Evolutionary conservation across 371 early-diverging fungal species (phyloP).

Genomic region (Dichotomocladium elegans): DNA sequence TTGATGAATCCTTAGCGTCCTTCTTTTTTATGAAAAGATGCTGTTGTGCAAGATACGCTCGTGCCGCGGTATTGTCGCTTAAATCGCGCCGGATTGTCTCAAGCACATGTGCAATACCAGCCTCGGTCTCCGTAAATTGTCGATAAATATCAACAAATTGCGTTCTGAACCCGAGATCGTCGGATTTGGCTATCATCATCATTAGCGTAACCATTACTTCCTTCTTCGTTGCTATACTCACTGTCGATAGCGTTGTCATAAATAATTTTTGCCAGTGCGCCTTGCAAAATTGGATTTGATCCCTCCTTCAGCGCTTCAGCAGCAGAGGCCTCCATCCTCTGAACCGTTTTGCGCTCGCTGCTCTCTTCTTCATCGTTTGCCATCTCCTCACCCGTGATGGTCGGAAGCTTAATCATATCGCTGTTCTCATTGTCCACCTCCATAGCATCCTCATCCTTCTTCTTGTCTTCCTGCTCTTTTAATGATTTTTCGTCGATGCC

Average conservation of each 20-base stretch:
- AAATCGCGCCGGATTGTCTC: slow-evolving; percentile 65
- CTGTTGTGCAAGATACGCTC: slow-evolving; percentile 58
- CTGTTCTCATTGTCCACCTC: slow-evolving; percentile 34
- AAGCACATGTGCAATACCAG: slow-evolving; percentile 48
- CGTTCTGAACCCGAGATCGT: slow-evolving; percentile 71
- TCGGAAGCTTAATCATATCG: slow-evolving; percentile 54
- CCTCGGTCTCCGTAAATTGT: slow-evolving; percentile 54
- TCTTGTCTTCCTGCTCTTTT: slow-evolving; percentile 9
- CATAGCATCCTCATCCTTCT: slow-evolving; percentile 31
- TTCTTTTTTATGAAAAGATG: slow-evolving; percentile 29
- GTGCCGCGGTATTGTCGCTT: slow-evolving; percentile 48
- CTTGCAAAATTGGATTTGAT: slow-evolving; percentile 71
- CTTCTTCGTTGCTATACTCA: too few species aligned
- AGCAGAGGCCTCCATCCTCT: slow-evolving; percentile 45
- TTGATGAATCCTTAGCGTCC: slow-evolving; percentile 21
- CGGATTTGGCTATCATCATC: slow-evolving; percentile 64
- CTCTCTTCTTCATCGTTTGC: slow-evolving; percentile 30
- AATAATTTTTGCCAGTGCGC: slow-evolving; percentile 77
- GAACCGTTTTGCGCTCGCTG: slow-evolving; percentile 28
- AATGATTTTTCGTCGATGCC: slow-evolving; percentile 48
- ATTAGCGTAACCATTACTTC: too few species aligned
- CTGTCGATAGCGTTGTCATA: slow-evolving; percentile 82
- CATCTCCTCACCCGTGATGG: slow-evolving; percentile 58
- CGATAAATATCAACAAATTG: slow-evolving; percentile 68
- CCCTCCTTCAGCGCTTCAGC: slow-evolving; percentile 46